Percentiles rank a stretch among this genome's conserved stretches.
These are phyloP conservation scores for Barnettozyma botsteinii DNA, from an alignment of 805 yeast species.

Conservation along the genomic window DNA sequence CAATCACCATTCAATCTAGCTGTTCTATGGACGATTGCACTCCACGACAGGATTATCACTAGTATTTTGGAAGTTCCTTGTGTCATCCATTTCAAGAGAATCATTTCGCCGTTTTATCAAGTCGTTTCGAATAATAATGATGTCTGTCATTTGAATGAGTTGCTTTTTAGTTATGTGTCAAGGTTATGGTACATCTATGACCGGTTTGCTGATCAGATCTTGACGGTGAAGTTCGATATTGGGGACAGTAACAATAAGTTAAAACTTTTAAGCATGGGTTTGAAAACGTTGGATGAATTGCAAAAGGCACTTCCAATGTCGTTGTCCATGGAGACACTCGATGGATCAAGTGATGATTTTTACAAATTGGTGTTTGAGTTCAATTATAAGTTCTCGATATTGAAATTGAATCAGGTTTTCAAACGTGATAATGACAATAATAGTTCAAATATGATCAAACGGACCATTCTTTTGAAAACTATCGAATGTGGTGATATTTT, in stretches of 20 bases:
- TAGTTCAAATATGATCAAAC: constrained; percentile 8
- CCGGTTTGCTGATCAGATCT: constrained; percentile 30
- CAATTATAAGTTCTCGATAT: constrained; percentile 20
- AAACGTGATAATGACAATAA: constrained; percentile 7
- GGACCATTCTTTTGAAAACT: constrained; percentile 18
- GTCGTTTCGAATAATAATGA: constrained; percentile 9
- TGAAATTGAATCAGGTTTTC: constrained; percentile 22
- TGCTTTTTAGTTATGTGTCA: constrained; percentile 23
- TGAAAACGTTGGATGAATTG: constrained; percentile 22
- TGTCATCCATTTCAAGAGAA: constrained; percentile 30
- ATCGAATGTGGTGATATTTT: constrained; percentile 13
- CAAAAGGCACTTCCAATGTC: constrained; percentile 21
- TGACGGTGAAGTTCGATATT: constrained; percentile 27
- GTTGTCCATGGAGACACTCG: constrained; percentile 7
- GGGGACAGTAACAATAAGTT: constrained; percentile 28
- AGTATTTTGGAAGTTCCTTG: constrained; percentile 25
- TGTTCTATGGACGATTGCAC: constrained; percentile 27
- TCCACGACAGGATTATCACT: constrained; percentile 28
- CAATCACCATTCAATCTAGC: constrained; percentile 8
- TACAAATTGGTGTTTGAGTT: constrained; percentile 21
- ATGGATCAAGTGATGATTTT: constrained; percentile 3
- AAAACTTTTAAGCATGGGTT: constrained; percentile 24
- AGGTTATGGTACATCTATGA: constrained; percentile 29
- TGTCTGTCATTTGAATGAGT: constrained; percentile 18
- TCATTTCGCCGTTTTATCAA: constrained; percentile 28